Conservation (phyloP, 148 eudicot genomes). For the Vaccinium darrowii region DNA sequence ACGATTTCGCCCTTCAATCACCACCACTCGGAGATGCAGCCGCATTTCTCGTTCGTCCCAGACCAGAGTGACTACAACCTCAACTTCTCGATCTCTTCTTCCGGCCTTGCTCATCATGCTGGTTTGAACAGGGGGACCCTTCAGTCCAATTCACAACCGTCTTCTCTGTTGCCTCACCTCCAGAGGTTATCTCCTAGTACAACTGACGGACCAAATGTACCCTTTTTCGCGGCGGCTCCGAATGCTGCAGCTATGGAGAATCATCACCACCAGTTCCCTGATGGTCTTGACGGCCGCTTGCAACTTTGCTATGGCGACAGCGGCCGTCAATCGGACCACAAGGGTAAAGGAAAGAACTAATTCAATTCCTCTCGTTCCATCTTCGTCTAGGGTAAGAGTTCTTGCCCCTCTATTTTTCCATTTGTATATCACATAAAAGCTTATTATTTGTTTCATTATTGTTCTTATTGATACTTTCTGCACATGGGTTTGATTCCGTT, state of each 20-base stretch:
- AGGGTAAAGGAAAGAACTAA: constrained; percentile 60
- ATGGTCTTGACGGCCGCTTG: constrained; percentile 45
- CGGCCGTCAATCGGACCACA: constrained; percentile 53
- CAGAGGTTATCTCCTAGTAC: constrained; percentile 55
- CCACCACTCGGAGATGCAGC: constrained; percentile 42
- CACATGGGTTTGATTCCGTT: constrained; percentile 4
- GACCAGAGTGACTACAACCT: constrained; percentile 59
- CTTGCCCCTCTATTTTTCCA: not conserved
- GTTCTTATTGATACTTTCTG: constrained; percentile 5
- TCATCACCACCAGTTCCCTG: constrained; percentile 53
- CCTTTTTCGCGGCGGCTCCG: constrained; percentile 54
- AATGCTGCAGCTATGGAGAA: constrained; percentile 36
- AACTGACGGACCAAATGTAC: constrained; percentile 50
- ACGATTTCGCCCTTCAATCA: constrained; percentile 36
- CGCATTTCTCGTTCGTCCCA: constrained; percentile 44
- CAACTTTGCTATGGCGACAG: constrained; percentile 71
- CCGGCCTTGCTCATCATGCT: constrained; percentile 31
- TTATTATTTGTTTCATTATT: not conserved
- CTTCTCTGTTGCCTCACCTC: constrained; percentile 60
- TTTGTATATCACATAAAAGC: not conserved
- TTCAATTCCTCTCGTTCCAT: constrained; percentile 13
- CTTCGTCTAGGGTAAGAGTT: constrained; percentile 30
- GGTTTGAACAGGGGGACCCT: constrained; percentile 98
- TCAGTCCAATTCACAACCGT: constrained; percentile 91
- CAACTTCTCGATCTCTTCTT: constrained; percentile 59